Base-by-base conservation (phyloP, 305 asterid genomes). In the Salvia sclarea region DNA sequence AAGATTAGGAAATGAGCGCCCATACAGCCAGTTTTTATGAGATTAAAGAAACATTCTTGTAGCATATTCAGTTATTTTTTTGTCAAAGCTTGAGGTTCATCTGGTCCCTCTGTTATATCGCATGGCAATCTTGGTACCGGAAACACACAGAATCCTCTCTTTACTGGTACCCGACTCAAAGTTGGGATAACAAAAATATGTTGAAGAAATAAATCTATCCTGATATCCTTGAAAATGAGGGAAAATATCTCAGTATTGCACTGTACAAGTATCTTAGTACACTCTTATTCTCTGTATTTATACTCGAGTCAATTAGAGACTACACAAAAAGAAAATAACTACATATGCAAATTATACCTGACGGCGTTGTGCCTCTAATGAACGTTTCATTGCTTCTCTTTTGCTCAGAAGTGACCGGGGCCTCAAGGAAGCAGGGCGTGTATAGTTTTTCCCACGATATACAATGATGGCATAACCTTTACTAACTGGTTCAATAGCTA, bases 361-460 rank as follows among this genome's bases (percentile, higher is more conserved):
- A 44, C 83, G 87, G 16, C 97, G 97, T 70, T 94, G 99, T 24
- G 92, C 95, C 81, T 91, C 99, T 61, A 80, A 10, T 41, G 95
- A 87, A 67, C 93, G 98, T 78, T 88, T 94, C 95, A 91, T 72
- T 50, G 99, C 99, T 82, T 85, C 89, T 75, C 90, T 83, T 85
- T 91, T 94, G 78, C 87, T 94, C 67, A 87, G 83, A 81, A 94
- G 99, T 20, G 98, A 80, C 71, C 49, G 83, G 64, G 99, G 99
- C 81, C 98, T 91, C 89, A 94, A 82, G 38, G 86, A 78, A 79
- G 93, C 85, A 64, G 99, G 99, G 31, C 97, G 92, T 67, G 54
- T 77, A 76, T 94, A 94, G 76, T 94, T 94, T 76, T 94, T 94
- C 30, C 99, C 99, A 76, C 98, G 96, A 78, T 94, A 91, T 24